phyloP scores from a whole-genome alignment of 169 alveolate species.

The Cryptosporidium sp. region DNA sequence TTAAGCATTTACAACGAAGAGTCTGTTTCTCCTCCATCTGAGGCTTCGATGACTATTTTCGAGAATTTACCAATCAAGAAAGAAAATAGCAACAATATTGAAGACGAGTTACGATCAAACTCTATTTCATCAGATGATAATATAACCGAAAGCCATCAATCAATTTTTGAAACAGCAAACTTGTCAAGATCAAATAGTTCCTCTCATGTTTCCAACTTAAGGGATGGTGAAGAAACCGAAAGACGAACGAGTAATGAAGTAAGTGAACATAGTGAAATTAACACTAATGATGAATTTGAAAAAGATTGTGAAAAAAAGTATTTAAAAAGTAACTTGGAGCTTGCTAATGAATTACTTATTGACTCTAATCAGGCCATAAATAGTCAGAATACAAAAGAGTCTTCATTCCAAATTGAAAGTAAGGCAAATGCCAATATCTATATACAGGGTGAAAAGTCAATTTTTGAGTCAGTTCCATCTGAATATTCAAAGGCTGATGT shows the following conservation, averaged over 20 bases:
- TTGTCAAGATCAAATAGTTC: slow-evolving; percentile 33
- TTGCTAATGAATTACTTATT: too few relatives aligned
- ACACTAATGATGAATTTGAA: neutral
- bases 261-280: slow-evolving; percentile 2
- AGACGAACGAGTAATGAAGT: slow-evolving; percentile 36
- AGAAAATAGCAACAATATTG: neutral
- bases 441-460: neutral
- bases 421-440: neutral
- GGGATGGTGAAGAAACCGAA: neutral
- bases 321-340: neutral
- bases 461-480: slow-evolving; percentile 27
- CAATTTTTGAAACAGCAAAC: slow-evolving; percentile 41
- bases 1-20: slow-evolving; percentile 32
- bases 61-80: slow-evolving; percentile 51
- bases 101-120: neutral
- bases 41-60: slow-evolving; percentile 55
- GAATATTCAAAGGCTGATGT: slow-evolving; percentile 5
- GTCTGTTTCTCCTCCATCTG: slow-evolving; percentile 60
- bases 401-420: neutral
- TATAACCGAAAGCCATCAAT: neutral
- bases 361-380: neutral
- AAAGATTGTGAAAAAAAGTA: neutral
- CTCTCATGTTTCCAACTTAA: neutral
- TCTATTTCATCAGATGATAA: neutral
- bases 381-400: neutral